A percentile compares a stretch with the other conserved stretches of the same genome.
These are phyloP conservation scores for Letharia lupina DNA, from an alignment of 495 filamentous ascomycete genomes.

Conservation along the genomic window DNA sequence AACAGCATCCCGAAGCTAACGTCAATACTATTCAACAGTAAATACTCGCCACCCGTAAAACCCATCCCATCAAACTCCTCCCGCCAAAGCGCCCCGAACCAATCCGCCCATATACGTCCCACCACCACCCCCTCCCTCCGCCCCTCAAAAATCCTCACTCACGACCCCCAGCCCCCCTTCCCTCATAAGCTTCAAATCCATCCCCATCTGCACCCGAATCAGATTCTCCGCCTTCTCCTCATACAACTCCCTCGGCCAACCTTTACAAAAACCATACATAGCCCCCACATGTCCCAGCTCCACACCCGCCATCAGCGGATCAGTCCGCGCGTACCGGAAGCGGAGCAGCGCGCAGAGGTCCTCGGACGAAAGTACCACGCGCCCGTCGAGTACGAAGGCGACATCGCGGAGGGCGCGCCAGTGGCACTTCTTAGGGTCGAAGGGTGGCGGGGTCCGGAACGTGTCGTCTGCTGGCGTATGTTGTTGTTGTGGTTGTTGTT, in stretches of 20 bases:
- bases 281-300: neutral
- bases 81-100: too few species aligned
- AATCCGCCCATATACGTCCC: too few species aligned
- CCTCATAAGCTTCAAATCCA: neutral
- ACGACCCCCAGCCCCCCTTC: neutral
- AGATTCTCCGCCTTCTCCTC: neutral
- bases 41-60: too few species aligned
- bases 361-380: neutral
- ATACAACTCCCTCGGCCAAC: neutral
- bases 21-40: too few species aligned
- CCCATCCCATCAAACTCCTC: too few species aligned
- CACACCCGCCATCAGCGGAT: neutral
- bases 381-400: neutral
- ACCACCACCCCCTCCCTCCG: neutral
- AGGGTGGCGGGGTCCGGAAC: neutral
- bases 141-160: neutral
- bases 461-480: neutral
- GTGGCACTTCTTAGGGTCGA: neutral
- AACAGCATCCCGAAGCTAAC: too few species aligned
- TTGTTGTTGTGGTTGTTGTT: too few species aligned
- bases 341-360: neutral
- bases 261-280: neutral
- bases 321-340: neutral
- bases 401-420: constrained; percentile 1
- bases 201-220: neutral